These are phyloP conservation scores for Brasilioporus rufonigricans DNA, from an alignment of 768 basidiomycete species.

Conservation along the genomic window DNA sequence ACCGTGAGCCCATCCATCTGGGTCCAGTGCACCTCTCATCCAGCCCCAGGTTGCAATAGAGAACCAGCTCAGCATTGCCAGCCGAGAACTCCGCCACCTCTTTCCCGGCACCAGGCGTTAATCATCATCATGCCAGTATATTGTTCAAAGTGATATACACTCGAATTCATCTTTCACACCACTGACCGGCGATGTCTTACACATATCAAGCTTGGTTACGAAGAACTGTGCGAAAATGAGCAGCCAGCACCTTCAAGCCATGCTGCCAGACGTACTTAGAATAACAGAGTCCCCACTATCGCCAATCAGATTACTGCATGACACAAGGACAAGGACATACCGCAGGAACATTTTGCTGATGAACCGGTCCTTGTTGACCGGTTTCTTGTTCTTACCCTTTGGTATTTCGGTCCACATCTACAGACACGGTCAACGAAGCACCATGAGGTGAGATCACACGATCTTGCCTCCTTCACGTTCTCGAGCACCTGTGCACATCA, in stretches of 20 bases:
- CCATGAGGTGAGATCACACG: not conserved
- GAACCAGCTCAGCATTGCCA: slow-evolving; percentile 52
- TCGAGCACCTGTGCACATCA: slow-evolving; percentile 72
- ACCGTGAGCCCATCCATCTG: slow-evolving; percentile 38
- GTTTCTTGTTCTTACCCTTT: slow-evolving; percentile 98
- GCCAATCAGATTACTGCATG: slow-evolving; percentile 11
- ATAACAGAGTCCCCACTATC: slow-evolving; percentile 92
- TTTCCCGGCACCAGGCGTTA: slow-evolving; percentile 32
- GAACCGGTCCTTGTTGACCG: slow-evolving; percentile 98
- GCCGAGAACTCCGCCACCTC: slow-evolving; percentile 60
- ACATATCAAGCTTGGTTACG: slow-evolving; percentile 62
- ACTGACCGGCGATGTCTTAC: not conserved
- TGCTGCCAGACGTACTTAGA: slow-evolving; percentile 61
- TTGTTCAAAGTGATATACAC: slow-evolving; percentile 2
- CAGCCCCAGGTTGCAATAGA: slow-evolving; percentile 53
- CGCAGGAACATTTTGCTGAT: slow-evolving; percentile 99
- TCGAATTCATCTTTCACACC: not conserved
- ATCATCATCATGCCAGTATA: not conserved
- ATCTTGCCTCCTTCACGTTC: slow-evolving; percentile 91
- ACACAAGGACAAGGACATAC: slow-evolving; percentile 39
- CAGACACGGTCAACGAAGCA: slow-evolving; percentile 11
- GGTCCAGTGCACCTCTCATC: slow-evolving; percentile 10
- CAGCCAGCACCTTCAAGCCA: slow-evolving; percentile 19
- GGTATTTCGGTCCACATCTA: slow-evolving; percentile 99
- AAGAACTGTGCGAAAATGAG: slow-evolving; percentile 55